Percentiles rank a stretch among this genome's conserved stretches.
Conservation (phyloP, 2,329 filamentous ascomycete genomes). For the Drechslera avenae region DNA sequence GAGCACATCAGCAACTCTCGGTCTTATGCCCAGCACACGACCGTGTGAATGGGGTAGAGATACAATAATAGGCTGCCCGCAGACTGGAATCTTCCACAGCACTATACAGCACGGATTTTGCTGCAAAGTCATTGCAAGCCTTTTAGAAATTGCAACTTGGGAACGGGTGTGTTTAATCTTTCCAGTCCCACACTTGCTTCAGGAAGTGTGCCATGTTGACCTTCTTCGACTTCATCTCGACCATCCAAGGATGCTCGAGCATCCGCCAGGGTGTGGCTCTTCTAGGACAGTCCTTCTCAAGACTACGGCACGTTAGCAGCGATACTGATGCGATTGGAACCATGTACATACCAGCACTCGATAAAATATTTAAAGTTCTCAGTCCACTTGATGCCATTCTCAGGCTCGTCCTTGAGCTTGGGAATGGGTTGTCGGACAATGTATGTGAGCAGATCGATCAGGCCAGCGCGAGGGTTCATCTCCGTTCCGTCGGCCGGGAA, state of each 20-base stretch:
- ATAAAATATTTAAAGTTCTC: slow-evolving; percentile 99
- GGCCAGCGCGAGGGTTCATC: slow-evolving; percentile 87
- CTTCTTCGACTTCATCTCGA: slow-evolving; percentile 92
- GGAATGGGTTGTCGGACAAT: slow-evolving; percentile 96
- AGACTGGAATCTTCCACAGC: slow-evolving; percentile 19
- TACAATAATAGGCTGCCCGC: slow-evolving; percentile 7
- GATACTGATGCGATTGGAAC: not conserved
- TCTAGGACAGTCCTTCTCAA: slow-evolving; percentile 88
- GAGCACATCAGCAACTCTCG: slow-evolving; percentile 7
- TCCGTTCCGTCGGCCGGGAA: slow-evolving; percentile 97
- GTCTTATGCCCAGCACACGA: slow-evolving; percentile 46
- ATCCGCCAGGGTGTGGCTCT: slow-evolving; percentile 97
- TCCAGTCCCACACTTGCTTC: slow-evolving; percentile 96
- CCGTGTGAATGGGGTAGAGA: slow-evolving; percentile 19
- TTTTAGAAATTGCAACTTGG: not conserved
- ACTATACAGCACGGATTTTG: slow-evolving; percentile 2
- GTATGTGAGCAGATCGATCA: slow-evolving; percentile 95
- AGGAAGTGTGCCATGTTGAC: slow-evolving; percentile 98
- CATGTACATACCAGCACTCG: slow-evolving; percentile 85
- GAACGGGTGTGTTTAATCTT: slow-evolving; percentile 58
- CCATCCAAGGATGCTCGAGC: slow-evolving; percentile 98
- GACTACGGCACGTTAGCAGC: slow-evolving; percentile 58
- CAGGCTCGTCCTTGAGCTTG: slow-evolving; percentile 91
- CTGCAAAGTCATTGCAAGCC: not conserved
- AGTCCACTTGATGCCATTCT: slow-evolving; percentile 89